Evolutionary conservation across 257 asterid species (phyloP).

Genomic region (Solanum corneliomulleri): DNA sequence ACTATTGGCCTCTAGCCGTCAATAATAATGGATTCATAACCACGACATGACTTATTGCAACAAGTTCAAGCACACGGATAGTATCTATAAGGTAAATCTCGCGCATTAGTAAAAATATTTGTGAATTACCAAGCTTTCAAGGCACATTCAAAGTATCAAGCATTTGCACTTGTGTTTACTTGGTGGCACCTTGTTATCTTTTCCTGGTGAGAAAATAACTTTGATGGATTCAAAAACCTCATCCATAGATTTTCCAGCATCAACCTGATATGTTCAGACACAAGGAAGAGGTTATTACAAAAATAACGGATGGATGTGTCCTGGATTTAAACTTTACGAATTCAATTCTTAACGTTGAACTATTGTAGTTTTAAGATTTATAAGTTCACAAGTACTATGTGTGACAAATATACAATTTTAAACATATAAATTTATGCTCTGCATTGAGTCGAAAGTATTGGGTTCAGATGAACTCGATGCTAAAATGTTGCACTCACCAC

Average conservation of each 20-base stretch:
- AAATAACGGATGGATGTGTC: not conserved
- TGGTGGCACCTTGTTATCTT: not conserved
- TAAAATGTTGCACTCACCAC: not conserved
- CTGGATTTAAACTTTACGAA: not conserved
- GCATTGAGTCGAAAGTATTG: not conserved
- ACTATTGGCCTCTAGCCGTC: not conserved
- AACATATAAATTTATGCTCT: not conserved
- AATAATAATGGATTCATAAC: not conserved
- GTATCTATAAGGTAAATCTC: not conserved
- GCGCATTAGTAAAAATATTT: not conserved
- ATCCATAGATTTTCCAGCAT: constrained; percentile 1
- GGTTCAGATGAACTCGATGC: not conserved
- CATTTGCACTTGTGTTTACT: not conserved
- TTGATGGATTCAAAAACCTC: constrained; percentile 4
- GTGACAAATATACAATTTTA: not conserved
- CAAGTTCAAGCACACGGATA: not conserved
- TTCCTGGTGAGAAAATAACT: not conserved
- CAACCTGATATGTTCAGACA: not conserved
- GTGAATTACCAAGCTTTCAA: not conserved
- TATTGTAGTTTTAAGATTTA: not conserved
- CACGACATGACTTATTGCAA: not conserved
- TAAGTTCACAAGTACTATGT: not conserved
- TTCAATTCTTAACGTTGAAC: not conserved
- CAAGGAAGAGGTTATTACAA: not conserved
- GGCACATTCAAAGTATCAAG: not conserved